Conservation (phyloP, 305 asterid genomes). For the Coffea humblotiana region DNA sequence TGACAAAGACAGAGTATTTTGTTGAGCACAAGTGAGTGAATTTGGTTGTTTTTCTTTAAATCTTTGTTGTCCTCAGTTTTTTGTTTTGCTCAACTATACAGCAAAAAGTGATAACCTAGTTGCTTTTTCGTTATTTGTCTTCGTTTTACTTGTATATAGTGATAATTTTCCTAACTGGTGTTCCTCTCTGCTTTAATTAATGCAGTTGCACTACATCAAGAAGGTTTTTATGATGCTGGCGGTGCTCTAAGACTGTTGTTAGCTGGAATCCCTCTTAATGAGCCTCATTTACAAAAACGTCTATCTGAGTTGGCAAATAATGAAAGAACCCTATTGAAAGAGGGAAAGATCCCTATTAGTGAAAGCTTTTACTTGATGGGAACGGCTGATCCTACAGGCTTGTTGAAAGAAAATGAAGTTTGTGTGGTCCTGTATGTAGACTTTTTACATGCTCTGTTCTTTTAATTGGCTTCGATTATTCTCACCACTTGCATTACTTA, state of each 20-base stretch:
- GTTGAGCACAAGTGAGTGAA: no score
- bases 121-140: constrained; percentile 8
- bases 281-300: constrained; percentile 70
- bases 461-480: background rate
- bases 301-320: constrained; percentile 37
- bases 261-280: constrained; percentile 66
- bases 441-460: background rate
- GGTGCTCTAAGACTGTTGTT: constrained; percentile 44
- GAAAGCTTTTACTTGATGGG: constrained; percentile 89
- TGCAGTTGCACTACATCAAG: constrained; percentile 36
- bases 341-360: constrained; percentile 62
- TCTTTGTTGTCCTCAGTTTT: no score
- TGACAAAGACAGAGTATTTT: no score
- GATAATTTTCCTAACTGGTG: constrained; percentile 33
- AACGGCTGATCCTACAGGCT: constrained; percentile 81
- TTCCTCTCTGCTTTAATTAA: no score
- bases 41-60: no score
- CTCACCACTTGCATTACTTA: background rate
- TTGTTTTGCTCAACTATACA: no score
- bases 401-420: constrained; percentile 58
- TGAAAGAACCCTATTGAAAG: constrained; percentile 45
- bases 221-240: no score
- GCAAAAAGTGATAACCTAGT: no score
- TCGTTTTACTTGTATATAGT: constrained; percentile 57
- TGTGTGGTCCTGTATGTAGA: constrained; percentile 77